Percentiles rank a stretch among this genome's conserved stretches.
phyloP scores from a whole-genome alignment of 306 rosid genomes.

The Citrullus mucosospermus region DNA sequence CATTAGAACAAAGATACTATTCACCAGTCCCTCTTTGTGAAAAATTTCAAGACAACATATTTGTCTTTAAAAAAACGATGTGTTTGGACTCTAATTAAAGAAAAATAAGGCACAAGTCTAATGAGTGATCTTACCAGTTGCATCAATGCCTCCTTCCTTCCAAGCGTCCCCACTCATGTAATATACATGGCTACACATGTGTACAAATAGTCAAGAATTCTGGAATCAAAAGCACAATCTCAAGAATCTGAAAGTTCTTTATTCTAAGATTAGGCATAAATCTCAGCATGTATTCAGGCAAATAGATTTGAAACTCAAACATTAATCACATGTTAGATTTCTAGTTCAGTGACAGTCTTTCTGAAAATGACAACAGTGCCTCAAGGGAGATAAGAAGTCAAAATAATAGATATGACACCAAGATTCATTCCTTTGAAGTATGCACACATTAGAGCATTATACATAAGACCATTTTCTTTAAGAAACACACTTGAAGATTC shows the following conservation, averaged over 20 bases:
- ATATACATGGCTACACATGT: conserved; percentile 63
- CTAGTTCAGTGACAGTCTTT: not conserved
- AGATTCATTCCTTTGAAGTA: not conserved
- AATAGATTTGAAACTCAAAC: not conserved
- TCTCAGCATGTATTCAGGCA: not conserved
- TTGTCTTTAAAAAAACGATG: not conserved
- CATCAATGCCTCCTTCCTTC: conserved; percentile 99
- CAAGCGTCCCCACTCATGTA: conserved; percentile 99
- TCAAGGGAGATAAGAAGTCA: not conserved
- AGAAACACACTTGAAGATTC: not conserved
- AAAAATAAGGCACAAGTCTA: not conserved
- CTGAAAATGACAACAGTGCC: not conserved
- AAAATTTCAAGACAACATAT: not conserved
- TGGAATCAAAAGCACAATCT: not conserved
- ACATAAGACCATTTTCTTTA: not conserved
- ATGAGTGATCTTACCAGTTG: conserved; percentile 57
- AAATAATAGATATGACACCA: not conserved
- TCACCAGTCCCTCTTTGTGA: not conserved
- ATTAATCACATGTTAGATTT: not conserved
- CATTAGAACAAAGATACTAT: not conserved
- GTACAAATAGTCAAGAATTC: conserved; percentile 19
- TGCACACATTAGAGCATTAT: not conserved
- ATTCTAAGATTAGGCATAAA: not conserved
- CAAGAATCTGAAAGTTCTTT: not conserved
- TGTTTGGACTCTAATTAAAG: not conserved